Evolutionary conservation across 2,329 filamentous ascomycete species (phyloP).

Genomic region (Epichloe sp.): DNA sequence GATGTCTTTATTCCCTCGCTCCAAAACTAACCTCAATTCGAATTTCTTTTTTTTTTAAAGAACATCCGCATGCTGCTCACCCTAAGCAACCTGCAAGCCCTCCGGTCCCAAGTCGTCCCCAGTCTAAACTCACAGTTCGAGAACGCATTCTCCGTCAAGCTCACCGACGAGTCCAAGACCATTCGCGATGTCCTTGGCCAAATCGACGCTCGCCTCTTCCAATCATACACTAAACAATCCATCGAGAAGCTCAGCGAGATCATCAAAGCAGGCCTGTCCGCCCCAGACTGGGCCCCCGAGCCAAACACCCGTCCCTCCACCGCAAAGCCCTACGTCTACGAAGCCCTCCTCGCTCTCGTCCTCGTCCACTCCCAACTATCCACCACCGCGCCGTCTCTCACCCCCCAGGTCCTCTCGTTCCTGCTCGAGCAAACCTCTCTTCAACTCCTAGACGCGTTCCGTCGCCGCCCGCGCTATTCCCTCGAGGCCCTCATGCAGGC

Average conservation of each 20-base stretch:
- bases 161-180: slow-evolving; percentile 86
- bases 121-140: slow-evolving; percentile 88
- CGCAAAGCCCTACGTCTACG: slow-evolving; percentile 81
- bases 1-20: slow-evolving; percentile 10
- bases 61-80: slow-evolving; percentile 90
- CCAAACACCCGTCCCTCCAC: slow-evolving; percentile 48
- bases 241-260: slow-evolving; percentile 54
- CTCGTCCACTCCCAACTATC: slow-evolving; percentile 84
- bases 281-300: slow-evolving; percentile 56
- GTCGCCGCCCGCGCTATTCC: slow-evolving; percentile 51
- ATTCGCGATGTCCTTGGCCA: slow-evolving; percentile 83
- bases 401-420: slow-evolving; percentile 68
- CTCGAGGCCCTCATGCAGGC: slow-evolving; percentile 87
- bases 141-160: slow-evolving; percentile 81
- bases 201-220: slow-evolving; percentile 83
- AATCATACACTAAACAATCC: slow-evolving; percentile 75
- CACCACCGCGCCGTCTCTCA: slow-evolving; percentile 64
- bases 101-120: slow-evolving; percentile 72
- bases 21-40: not conserved
- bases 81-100: slow-evolving; percentile 75
- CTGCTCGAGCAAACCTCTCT: slow-evolving; percentile 70
- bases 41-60: slow-evolving; percentile 26
- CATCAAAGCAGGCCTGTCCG: slow-evolving; percentile 59
- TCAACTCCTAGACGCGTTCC: slow-evolving; percentile 73
- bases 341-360: slow-evolving; percentile 71